Evolutionary conservation across 139 green algal genomes (phyloP).

Genomic region (Trebouxia sp.): DNA sequence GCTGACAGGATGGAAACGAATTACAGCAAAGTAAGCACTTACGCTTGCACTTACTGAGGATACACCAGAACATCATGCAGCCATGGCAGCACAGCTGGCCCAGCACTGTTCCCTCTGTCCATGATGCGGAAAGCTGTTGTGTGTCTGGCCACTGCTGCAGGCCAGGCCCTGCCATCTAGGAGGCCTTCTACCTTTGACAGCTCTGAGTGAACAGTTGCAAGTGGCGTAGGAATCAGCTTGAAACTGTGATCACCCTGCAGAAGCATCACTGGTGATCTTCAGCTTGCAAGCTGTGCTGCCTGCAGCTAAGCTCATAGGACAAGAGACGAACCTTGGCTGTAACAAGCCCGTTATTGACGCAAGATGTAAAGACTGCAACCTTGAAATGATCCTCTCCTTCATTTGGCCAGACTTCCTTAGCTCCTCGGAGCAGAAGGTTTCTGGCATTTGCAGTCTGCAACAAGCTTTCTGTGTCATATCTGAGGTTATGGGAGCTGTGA

Average conservation of each 20-base stretch:
- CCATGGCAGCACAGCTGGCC: conserved; percentile 2
- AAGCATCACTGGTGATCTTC: no score
- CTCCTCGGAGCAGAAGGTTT: neutral
- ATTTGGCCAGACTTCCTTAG: neutral
- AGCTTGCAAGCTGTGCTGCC: neutral
- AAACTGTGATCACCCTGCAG: neutral
- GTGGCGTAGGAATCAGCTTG: neutral
- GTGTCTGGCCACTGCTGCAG: neutral
- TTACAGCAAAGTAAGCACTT: no score
- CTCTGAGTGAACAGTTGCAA: neutral
- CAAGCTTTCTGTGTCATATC: no score
- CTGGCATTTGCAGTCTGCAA: neutral
- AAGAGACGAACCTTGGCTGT: neutral
- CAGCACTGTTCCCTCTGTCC: neutral
- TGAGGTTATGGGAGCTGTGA: no score
- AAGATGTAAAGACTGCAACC: neutral
- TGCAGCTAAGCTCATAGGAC: neutral
- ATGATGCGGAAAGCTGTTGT: neutral
- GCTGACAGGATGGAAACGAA: no score
- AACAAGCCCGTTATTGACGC: neutral
- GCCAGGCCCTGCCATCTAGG: neutral
- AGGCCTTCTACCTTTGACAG: neutral
- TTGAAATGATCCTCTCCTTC: neutral
- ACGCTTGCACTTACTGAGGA: conserved; percentile 21
- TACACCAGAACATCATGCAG: conserved; percentile 8